Base-by-base conservation (phyloP, 176 grass and related monocot genomes). In the Ananas comosus region DNA sequence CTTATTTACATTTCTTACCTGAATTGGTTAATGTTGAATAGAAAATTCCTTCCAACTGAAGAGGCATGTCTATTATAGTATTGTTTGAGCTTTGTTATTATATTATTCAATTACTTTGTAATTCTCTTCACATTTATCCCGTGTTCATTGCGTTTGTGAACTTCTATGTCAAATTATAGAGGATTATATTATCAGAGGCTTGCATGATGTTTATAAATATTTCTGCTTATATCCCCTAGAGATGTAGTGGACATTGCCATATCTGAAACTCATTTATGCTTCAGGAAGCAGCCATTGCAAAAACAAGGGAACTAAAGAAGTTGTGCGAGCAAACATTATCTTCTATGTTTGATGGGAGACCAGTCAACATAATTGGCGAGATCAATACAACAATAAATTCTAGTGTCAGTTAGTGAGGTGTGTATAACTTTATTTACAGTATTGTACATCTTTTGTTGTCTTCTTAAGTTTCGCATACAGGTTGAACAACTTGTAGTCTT, bases 341-440 rank as follows among this genome's bases (percentile, higher is more conserved):
- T 59, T 72, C 89, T 42, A 81, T 93, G 79, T 99, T 99, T 57
- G 89, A 99, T 78, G 82, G 94, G 64, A 87, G 94, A 52, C 89
- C 86, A 7, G 89, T 93, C 47, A 78, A 93, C 72, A 93, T 99
- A 79, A 93, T 90, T 80, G 89, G 94, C 69, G 87, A 99, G 66
- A 99, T 93, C 69, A 99, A 99, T 80, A 80, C 68, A 74, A 64
- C 93, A 22, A 53, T 93, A 27, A 85, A 76, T 73, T 80, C 88
- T 4, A 79, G 64, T 70, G 51, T 75, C 78, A 88, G 84, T 89
- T 79, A 84, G 47, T 86, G 52, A 64, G 51, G 50, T 75, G 70
- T 14, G 75, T 69, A 78, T 83, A 57, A 87, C 29, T 78, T 81
- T 71, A 27, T 21, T 50, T n/a, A 14, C 47, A 19, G 1, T 17